These are phyloP conservation scores for Schrenkiella parvula DNA, from an alignment of 345 rosid species.

Conservation along the genomic window DNA sequence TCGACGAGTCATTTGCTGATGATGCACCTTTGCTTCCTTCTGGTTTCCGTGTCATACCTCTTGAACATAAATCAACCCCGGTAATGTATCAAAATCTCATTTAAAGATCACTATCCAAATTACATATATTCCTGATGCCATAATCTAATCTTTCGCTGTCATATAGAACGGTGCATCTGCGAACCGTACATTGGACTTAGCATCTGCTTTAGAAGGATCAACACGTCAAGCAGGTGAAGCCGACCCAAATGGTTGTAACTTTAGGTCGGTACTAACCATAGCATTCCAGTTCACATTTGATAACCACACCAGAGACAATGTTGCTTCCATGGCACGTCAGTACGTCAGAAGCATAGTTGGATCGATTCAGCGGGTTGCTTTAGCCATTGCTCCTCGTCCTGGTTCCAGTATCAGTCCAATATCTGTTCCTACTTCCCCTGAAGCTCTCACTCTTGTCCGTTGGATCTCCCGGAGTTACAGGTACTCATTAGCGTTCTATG, in stretches of 20 bases:
- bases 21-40: conserved; percentile 92
- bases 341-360: conserved; percentile 83
- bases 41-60: conserved; percentile 87
- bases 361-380: conserved; percentile 95
- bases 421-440: conserved; percentile 79
- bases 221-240: conserved; percentile 53
- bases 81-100: conserved; percentile 9
- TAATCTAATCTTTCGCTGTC: conserved; percentile 7
- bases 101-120: not conserved
- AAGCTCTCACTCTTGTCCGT: conserved; percentile 79
- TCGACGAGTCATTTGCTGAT: conserved; percentile 96
- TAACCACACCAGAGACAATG: conserved; percentile 74
- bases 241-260: conserved; percentile 50
- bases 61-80: conserved; percentile 70
- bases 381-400: conserved; percentile 79
- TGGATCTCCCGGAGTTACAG: conserved; percentile 90
- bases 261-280: conserved; percentile 83
- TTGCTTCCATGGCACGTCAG: conserved; percentile 96
- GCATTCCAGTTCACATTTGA: conserved; percentile 92
- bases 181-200: conserved; percentile 82
- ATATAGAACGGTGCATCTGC: conserved; percentile 57
- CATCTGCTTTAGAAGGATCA: conserved; percentile 77
- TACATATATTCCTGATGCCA: not conserved
- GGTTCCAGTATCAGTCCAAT: conserved; percentile 45
- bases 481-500: conserved; percentile 28